Evolutionary conservation across 805 yeast genomes (phyloP).

Genomic region (Middelhovenomyces tepae): DNA sequence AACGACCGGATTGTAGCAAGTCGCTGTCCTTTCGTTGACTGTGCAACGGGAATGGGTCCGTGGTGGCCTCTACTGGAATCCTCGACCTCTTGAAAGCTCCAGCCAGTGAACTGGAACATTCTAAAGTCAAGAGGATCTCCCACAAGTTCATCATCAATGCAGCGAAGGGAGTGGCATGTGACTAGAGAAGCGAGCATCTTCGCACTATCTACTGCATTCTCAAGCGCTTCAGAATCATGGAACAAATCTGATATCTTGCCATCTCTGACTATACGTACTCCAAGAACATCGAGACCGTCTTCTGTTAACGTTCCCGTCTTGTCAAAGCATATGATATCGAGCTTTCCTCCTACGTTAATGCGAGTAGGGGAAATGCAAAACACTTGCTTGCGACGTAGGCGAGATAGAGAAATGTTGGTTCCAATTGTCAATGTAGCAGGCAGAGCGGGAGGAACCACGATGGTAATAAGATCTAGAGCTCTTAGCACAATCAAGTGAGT

Average conservation of each 20-base stretch:
- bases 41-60: background rate
- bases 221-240: slow-evolving; percentile 10
- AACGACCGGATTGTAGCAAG: slow-evolving; percentile 47
- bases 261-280: slow-evolving; percentile 37
- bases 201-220: slow-evolving; percentile 16
- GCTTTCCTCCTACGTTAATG: slow-evolving; percentile 91
- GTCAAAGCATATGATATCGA: slow-evolving; percentile 87
- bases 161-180: slow-evolving; percentile 80
- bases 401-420: slow-evolving; percentile 78
- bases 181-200: slow-evolving; percentile 45
- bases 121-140: slow-evolving; percentile 94
- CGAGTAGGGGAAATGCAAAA: slow-evolving; percentile 92
- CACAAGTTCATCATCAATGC: slow-evolving; percentile 66
- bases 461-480: slow-evolving; percentile 88
- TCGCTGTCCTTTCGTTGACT: background rate
- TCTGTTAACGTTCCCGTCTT: slow-evolving; percentile 97
- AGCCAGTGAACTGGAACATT: slow-evolving; percentile 84
- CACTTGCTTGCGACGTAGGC: slow-evolving; percentile 60
- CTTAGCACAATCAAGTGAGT: slow-evolving; percentile 66
- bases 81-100: slow-evolving; percentile 55
- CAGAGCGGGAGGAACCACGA: slow-evolving; percentile 96
- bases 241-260: slow-evolving; percentile 13
- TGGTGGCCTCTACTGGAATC: slow-evolving; percentile 1
- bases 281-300: slow-evolving; percentile 84
- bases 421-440: slow-evolving; percentile 98